phyloP scores from a whole-genome alignment of 306 rosid species.

The Cucurbita ficifolia region DNA sequence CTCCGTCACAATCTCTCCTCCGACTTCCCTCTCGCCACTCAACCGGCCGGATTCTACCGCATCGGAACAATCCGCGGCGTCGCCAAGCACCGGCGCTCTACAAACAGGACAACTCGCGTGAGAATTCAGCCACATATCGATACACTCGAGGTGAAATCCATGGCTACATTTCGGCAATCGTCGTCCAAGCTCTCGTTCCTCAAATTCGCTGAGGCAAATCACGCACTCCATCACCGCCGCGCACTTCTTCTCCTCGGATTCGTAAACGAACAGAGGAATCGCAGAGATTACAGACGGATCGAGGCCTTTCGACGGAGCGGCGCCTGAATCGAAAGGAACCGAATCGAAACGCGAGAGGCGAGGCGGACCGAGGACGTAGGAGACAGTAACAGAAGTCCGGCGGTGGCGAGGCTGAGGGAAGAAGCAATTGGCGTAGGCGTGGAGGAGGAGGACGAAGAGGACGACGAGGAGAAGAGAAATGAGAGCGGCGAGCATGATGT shows the following conservation, averaged over 20 bases:
- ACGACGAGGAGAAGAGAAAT: conserved; percentile 63
- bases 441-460: conserved; percentile 86
- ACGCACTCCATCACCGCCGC: conserved; percentile 43
- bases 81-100: conserved; percentile 32
- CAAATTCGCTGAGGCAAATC: conserved; percentile 56
- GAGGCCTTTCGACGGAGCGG: conserved; percentile 45
- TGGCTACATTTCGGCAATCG: conserved; percentile 61
- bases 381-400: conserved; percentile 35
- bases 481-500: conserved; percentile 72
- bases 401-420: conserved; percentile 40
- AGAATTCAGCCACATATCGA: conserved; percentile 83
- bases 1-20: neutral
- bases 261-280: conserved; percentile 53
- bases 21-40: neutral
- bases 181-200: conserved; percentile 54
- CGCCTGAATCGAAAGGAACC: conserved; percentile 26
- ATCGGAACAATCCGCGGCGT: neutral
- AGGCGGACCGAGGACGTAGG: conserved; percentile 44
- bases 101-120: conserved; percentile 80
- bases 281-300: conserved; percentile 32
- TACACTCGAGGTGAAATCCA: conserved; percentile 62
- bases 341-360: conserved; percentile 36
- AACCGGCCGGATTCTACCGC: neutral
- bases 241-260: conserved; percentile 3
- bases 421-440: conserved; percentile 81